Evolutionary conservation across 192 early-diverging fungal genomes (phyloP).

Genomic region (Podila verticillata): DNA sequence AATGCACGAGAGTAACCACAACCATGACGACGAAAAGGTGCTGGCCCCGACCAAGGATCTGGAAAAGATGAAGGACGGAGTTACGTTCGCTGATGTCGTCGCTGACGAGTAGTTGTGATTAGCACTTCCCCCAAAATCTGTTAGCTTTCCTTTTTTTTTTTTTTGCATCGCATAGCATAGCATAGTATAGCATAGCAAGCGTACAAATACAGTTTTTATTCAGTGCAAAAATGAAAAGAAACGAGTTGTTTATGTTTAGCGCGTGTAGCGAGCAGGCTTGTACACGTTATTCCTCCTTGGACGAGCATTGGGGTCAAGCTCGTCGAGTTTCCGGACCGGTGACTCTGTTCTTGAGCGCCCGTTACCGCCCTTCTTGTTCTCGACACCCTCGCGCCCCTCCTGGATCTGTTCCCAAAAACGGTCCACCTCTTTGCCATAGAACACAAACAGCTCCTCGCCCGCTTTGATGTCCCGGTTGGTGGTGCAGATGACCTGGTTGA

Average conservation of each 20-base stretch:
- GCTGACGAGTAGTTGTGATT: not conserved
- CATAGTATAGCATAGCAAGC: no score
- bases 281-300: conserved; percentile 37
- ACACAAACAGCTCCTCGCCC: conserved; percentile 91
- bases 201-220: not conserved
- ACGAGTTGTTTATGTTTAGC: not conserved
- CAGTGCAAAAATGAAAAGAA: not conserved
- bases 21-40: conserved; percentile 3
- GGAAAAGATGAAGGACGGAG: conserved; percentile 5
- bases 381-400: conserved; percentile 15
- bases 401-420: conserved; percentile 71
- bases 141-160: no score
- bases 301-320: conserved; percentile 18
- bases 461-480: conserved; percentile 73
- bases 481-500: conserved; percentile 91
- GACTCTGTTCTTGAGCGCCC: conserved; percentile 27
- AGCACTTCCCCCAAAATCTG: no score
- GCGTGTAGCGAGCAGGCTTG: conserved; percentile 45
- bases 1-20: no score
- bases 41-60: conserved; percentile 17
- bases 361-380: conserved; percentile 8
- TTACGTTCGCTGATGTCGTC: not conserved
- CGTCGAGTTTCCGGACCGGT: conserved; percentile 22
- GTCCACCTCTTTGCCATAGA: conserved; percentile 90
- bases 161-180: not conserved